Evolutionary conservation across 257 asterid species (phyloP).

Genomic region (Echites panduratus): DNA sequence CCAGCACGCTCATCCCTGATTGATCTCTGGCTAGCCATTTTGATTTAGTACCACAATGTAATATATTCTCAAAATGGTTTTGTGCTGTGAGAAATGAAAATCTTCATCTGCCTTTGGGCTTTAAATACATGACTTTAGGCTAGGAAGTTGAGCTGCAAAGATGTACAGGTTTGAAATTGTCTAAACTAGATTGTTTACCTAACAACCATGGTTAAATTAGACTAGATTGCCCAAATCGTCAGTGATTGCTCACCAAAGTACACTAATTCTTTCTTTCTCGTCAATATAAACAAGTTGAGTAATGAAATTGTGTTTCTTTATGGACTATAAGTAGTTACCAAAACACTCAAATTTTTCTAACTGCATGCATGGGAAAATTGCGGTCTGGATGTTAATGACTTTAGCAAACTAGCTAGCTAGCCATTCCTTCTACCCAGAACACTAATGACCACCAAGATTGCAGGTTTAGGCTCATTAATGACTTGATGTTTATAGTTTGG

Average conservation of each 20-base stretch:
- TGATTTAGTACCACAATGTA: background rate
- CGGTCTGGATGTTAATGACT: too few relatives aligned
- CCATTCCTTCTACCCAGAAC: too few relatives aligned
- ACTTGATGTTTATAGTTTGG: too few relatives aligned
- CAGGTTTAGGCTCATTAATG: too few relatives aligned
- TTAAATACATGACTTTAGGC: constrained; percentile 26
- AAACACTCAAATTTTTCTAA: background rate
- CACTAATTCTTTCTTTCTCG: background rate
- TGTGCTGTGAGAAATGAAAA: constrained; percentile 11
- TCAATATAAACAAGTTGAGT: background rate
- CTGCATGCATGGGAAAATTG: background rate
- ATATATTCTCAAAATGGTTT: background rate
- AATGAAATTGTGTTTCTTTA: background rate
- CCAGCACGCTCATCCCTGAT: constrained; percentile 39
- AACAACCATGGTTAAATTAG: background rate
- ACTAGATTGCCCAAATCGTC: background rate
- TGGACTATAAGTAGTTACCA: background rate
- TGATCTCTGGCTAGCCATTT: constrained; percentile 41
- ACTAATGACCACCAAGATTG: too few relatives aligned
- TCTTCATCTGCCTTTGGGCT: background rate
- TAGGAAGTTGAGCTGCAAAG: constrained; percentile 44
- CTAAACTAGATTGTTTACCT: constrained; percentile 24
- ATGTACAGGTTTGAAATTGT: background rate
- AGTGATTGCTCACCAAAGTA: background rate
- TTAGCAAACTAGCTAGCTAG: too few relatives aligned